These are phyloP conservation scores for Leishmania arabica DNA, from an alignment of 208 protist genomes.

Conservation along the genomic window DNA sequence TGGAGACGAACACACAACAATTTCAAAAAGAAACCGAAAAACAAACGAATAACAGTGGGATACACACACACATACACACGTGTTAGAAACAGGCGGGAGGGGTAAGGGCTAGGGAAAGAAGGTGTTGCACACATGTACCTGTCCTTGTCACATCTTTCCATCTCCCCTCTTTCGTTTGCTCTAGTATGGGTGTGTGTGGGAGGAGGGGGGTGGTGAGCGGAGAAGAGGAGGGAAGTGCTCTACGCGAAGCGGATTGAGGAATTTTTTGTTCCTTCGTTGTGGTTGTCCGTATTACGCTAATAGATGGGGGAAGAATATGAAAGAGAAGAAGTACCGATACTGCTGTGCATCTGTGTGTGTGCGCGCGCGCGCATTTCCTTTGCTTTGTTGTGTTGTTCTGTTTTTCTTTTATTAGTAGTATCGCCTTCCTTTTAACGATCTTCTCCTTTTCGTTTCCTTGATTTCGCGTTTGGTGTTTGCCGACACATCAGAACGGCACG, in stretches of 20 bases:
- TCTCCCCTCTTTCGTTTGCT: not conserved
- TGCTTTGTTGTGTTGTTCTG: not conserved
- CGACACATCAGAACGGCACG: too few species aligned
- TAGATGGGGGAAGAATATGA: not conserved
- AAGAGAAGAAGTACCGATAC: not conserved
- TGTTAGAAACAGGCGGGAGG: not conserved
- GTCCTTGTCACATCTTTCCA: not conserved
- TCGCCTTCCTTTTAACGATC: not conserved
- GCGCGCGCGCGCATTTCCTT: not conserved
- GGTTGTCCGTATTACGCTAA: not conserved
- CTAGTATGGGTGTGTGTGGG: not conserved
- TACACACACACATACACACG: not conserved
- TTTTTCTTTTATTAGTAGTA: not conserved
- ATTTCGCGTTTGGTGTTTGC: not conserved
- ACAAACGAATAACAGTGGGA: not conserved
- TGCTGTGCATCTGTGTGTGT: not conserved
- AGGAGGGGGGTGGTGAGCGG: not conserved
- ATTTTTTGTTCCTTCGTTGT: not conserved
- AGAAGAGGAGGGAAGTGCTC: not conserved
- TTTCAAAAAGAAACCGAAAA: not conserved
- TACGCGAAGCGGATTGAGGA: not conserved
- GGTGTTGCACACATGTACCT: too few species aligned
- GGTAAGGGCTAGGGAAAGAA: not conserved
- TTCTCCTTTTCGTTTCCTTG: not conserved
- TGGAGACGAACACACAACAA: not conserved